A percentile compares a stretch with the other conserved stretches of the same genome.
These are phyloP conservation scores for Allantophomopsis cytisporea DNA, from an alignment of 2,329 filamentous ascomycete species.

Conservation along the genomic window DNA sequence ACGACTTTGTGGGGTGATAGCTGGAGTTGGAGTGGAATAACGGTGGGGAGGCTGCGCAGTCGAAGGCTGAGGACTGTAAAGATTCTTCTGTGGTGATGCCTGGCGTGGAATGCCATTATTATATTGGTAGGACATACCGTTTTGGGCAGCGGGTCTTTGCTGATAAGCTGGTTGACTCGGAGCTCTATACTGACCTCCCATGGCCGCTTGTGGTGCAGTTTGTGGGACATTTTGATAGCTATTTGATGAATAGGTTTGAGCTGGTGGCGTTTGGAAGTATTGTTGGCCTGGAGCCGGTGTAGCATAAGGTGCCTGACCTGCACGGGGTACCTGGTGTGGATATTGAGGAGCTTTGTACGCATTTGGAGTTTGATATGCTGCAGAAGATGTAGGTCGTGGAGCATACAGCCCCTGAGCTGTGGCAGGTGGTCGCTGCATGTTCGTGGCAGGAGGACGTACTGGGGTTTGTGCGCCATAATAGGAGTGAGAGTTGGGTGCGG, in stretches of 20 bases:
- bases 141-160: conserved; percentile 12
- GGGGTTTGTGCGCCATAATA: conserved; percentile 15
- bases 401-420: conserved; percentile 13
- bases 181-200: conserved; percentile 11
- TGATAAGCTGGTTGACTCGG: conserved; percentile 11
- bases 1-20: conserved; percentile 7
- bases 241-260: conserved; percentile 10
- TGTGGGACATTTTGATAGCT: conserved; percentile 12
- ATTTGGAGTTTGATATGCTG: conserved; percentile 13
- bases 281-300: conserved; percentile 9
- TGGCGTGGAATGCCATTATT: conserved; percentile 12
- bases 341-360: conserved; percentile 15
- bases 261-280: conserved; percentile 11
- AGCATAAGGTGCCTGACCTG: conserved; percentile 13
- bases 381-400: conserved; percentile 10
- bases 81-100: conserved; percentile 15
- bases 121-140: conserved; percentile 14
- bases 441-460: conserved; percentile 11
- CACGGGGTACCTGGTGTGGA: conserved; percentile 14
- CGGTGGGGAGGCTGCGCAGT: conserved; percentile 5
- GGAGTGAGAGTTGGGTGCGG: conserved; percentile 5
- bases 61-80: conserved; percentile 12
- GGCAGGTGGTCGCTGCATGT: conserved; percentile 14
- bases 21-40: conserved; percentile 12
- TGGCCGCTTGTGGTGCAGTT: conserved; percentile 7